phyloP scores from a whole-genome alignment of 31 red algal species.

The Odonthalia washingtoniensis region DNA sequence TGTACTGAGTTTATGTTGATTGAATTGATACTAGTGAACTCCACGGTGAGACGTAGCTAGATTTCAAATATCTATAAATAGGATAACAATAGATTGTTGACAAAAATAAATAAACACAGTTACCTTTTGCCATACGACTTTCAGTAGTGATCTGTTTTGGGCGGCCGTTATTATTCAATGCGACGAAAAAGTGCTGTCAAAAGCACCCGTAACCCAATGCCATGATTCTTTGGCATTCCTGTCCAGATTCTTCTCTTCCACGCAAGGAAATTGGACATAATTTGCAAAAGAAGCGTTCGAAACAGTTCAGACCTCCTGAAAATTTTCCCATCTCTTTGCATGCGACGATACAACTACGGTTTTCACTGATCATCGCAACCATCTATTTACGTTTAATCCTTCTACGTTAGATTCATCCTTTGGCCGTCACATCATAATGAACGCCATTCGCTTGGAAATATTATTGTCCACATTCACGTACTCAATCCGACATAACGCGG shows the following conservation, averaged over 20 bases:
- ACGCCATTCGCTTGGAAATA: slow-evolving; percentile 3
- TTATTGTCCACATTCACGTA: slow-evolving; percentile 32
- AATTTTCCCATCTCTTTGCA: slow-evolving; percentile 27
- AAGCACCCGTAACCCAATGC: too few species aligned
- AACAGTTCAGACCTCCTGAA: slow-evolving; percentile 18
- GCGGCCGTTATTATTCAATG: slow-evolving; percentile 41
- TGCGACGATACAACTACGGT: too few species aligned
- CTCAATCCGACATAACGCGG: slow-evolving; percentile 18
- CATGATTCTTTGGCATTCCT: too few species aligned
- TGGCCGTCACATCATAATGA: slow-evolving; percentile 14
- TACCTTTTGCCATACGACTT: slow-evolving; percentile 15
- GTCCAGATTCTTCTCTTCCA: neutral
- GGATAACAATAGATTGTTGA: too few species aligned
- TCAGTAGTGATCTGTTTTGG: slow-evolving; percentile 43
- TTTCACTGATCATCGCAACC: slow-evolving; percentile 51
- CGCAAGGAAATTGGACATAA: neutral
- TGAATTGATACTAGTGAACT: too few species aligned
- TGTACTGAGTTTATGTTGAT: too few species aligned
- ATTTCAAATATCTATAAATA: too few species aligned
- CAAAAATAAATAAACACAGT: too few species aligned
- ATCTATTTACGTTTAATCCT: slow-evolving; percentile 27
- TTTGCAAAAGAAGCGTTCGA: slow-evolving; percentile 41
- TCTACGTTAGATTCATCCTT: slow-evolving; percentile 9
- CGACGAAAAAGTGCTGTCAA: neutral
- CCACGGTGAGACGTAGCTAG: too few species aligned